Evolutionary conservation across 129 eudicot species (phyloP).

Genomic region (Ambrosia trifida): DNA sequence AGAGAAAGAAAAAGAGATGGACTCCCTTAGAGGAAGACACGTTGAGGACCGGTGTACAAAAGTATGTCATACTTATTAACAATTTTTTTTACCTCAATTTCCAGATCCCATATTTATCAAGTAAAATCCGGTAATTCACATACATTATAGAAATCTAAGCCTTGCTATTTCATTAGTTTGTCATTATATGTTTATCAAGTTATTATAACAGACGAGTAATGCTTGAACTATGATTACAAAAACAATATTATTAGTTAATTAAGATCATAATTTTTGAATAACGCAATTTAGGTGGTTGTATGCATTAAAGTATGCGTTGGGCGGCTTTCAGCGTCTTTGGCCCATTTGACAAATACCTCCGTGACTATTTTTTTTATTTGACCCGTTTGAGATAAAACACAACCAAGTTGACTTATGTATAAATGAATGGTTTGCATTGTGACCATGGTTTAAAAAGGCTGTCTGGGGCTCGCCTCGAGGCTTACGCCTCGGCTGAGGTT

Average conservation of each 20-base stretch:
- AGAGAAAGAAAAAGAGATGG: slow-evolving; percentile 60
- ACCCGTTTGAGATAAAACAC: slow-evolving; percentile 6
- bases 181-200: neutral
- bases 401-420: neutral
- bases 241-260: no score
- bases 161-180: neutral
- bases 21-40: slow-evolving; percentile 62
- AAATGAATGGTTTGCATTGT: neutral
- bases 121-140: neutral
- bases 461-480: no score
- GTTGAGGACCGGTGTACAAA: slow-evolving; percentile 60
- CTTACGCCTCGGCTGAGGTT: no score
- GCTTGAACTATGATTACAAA: neutral
- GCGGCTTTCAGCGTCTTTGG: neutral
- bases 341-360: neutral
- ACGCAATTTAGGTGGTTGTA: neutral
- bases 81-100: slow-evolving; percentile 4
- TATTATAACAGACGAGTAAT: neutral
- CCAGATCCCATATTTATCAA: neutral
- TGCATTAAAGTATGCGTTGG: slow-evolving; percentile 4
- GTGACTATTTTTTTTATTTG: neutral
- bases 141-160: slow-evolving; percentile 8
- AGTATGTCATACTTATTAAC: slow-evolving; percentile 43
- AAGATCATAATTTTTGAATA: neutral
- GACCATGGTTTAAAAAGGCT: no score